Conservation (phyloP, 73 alveolate species). For the Tetrahymena borealis region DNA sequence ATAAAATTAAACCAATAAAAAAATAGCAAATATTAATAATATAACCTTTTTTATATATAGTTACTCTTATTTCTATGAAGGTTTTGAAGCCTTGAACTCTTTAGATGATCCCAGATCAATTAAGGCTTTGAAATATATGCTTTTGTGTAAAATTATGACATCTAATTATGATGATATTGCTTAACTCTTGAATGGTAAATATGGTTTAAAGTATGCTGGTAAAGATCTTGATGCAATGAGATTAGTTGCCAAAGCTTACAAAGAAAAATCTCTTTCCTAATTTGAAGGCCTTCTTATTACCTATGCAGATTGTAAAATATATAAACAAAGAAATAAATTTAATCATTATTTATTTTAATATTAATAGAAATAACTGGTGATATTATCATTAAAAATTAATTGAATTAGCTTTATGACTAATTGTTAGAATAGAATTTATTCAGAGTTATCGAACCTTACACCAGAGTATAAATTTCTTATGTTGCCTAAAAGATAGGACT, state of each 20-base stretch:
- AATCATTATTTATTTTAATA: neutral
- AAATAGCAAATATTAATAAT: neutral
- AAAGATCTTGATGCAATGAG: conserved; percentile 83
- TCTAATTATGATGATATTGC: conserved; percentile 72
- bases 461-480: conserved; percentile 80
- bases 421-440: conserved; percentile 80
- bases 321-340: conserved; percentile 54
- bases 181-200: conserved; percentile 56
- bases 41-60: neutral
- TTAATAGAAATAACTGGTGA: conserved; percentile 59
- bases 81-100: conserved; percentile 83
- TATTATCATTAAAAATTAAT: conserved; percentile 59
- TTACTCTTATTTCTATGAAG: conserved; percentile 88
- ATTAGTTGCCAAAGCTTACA: conserved; percentile 70
- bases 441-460: conserved; percentile 83
- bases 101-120: conserved; percentile 65
- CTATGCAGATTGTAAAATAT: conserved; percentile 10
- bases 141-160: conserved; percentile 79
- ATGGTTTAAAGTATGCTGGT: conserved; percentile 73
- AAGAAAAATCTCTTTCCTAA: conserved; percentile 61
- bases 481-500: conserved; percentile 50
- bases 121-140: conserved; percentile 79
- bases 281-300: conserved; percentile 37
- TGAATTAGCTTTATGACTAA: conserved; percentile 65
- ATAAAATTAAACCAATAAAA: neutral